Evolutionary conservation across 2,329 filamentous ascomycete species (phyloP), one percentile per base, ranked within the genome.

Genomic region (Botrytis fabae): DNA sequence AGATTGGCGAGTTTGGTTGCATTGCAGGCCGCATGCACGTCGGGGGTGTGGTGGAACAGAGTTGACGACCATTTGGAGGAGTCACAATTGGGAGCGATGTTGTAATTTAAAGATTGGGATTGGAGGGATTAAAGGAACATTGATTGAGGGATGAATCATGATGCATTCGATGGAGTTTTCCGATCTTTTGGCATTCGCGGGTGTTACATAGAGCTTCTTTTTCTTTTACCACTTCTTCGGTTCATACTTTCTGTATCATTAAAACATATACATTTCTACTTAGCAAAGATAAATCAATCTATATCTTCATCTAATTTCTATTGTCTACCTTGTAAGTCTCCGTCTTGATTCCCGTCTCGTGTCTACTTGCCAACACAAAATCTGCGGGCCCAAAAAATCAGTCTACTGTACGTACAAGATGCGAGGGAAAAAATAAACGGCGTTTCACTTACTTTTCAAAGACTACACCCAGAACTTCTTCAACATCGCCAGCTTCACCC

Each of bases 391-490:
- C 44, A 59, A 74, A 35, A 63, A 74, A 25, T 69, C 20, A 69
- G 48, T 57, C 72, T 60, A 59, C 46, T 69, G 44, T 48, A 28
- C 44, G 44, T n/a, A 62, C 9, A 69, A 25, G 57, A 51, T 48
- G 40, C 57, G 44, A 62, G 54, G 32, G 62, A 48, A 25, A 9
- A 64, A 25, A 28, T 25, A 9, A 38, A 38, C 38, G 8, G 59
- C 9, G 57, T 51, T 42, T 8, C 32, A 74, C 75, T 57, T 75
- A 97, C 93, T 97, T 98, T 82, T 98, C 95, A 84, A 99, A 99
- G 6, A 99, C 95, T 35, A 99, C 95, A 0, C 96, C 96, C 62
- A 99, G 84, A 12, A 99, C 93, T 80, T 98, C 96, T 81, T 99
- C 95, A 25, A 98, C 94, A 82, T 98, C 95, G 3, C 94, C 93